A percentile compares a stretch with the other conserved stretches of the same genome.
Evolutionary conservation across 73 alveolate genomes (phyloP).

Genomic region (Paraurostyla sp.): DNA sequence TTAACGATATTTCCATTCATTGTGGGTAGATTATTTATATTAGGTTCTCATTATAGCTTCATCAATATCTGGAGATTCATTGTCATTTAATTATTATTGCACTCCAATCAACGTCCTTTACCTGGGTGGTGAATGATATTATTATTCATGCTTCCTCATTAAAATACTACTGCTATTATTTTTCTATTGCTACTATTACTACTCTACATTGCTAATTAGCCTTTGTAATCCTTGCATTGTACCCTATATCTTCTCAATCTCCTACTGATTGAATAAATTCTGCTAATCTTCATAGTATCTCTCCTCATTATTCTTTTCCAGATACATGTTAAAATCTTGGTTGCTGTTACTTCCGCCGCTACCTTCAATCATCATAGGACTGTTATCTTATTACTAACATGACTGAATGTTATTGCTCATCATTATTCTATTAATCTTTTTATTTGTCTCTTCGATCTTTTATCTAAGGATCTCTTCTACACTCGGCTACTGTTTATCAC

Average conservation of each 20-base stretch:
- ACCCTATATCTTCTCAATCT: no score
- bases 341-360: no score
- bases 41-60: slow-evolving; percentile 30
- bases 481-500: not conserved
- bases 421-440: not conserved
- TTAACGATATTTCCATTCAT: slow-evolving; percentile 34
- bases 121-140: slow-evolving; percentile 11
- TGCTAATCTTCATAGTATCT: no score
- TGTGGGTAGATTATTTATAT: slow-evolving; percentile 14
- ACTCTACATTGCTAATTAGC: slow-evolving; percentile 4
- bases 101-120: not conserved
- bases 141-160: no score
- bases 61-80: not conserved
- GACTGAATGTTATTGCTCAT: not conserved
- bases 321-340: no score
- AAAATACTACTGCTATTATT: no score
- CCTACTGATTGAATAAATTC: no score
- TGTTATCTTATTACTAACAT: no score
- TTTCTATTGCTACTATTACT: slow-evolving; percentile 8
- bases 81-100: not conserved
- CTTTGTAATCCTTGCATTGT: no score
- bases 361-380: no score
- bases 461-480: not conserved
- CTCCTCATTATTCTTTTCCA: no score
- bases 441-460: slow-evolving; percentile 19